Evolutionary conservation across 192 early-diverging fungal genomes (phyloP), one percentile per base, ranked within the genome.

Genomic region (Podila horticola): DNA sequence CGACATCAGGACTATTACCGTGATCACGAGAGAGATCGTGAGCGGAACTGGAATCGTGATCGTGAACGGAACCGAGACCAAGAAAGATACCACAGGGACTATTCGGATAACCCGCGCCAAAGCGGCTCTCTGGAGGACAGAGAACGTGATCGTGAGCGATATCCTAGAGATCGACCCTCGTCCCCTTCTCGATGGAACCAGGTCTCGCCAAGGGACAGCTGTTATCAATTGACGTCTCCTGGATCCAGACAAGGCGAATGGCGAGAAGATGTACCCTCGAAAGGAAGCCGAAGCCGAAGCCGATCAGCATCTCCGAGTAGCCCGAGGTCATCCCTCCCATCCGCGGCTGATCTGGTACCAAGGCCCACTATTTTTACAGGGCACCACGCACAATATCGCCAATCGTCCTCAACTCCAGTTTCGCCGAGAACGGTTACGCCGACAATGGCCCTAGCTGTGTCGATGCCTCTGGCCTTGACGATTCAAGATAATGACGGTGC

Each of bases 1-100:
- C 70, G 70, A 19, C 72, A 79, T 45, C 65, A 72, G 17, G 76
- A 72, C 28, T 72, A 72, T 24, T 72, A 79, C 26, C 65, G 70
- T 26, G 76, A 79, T 15, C 65, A 66, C 7, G 76, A 79, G 15
- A 68, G 72, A 59, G 70, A 72, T 29, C 67, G 76, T 3, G 75
- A 71, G 5, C 67, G 67, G 55, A 55, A 69, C 12, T 63, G 69
- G 10, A 59, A 79, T 45, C 63, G 75, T 6, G 75, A 79, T 11
- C 64, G 33, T 22, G 69, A 69, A 58, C 31, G 20, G 38, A 41
- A n/a, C 31, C 33, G 20, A n/a, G 67, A 28, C 9, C 59, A 12
- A 29, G 72, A 55, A 66, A 74, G 41, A 22, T 26, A 55, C 6
- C n/a, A 55, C n/a, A 55, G 52, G 52, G n/a, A 24, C 24, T 17